Conservation (phyloP, 2,329 filamentous ascomycete species). For the Cordyceps militaris region DNA sequence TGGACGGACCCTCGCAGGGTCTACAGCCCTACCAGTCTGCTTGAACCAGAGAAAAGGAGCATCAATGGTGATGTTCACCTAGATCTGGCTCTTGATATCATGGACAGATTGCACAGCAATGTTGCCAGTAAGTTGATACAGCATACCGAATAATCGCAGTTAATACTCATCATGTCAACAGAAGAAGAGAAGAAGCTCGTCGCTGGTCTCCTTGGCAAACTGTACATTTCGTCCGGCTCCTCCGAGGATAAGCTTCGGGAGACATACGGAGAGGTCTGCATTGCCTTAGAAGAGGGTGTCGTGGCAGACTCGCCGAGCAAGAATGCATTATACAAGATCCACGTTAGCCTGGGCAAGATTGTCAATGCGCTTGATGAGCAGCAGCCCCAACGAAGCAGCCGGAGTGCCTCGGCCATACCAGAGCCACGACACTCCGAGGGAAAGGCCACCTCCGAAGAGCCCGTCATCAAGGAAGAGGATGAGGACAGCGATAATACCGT, state of each 20-base stretch:
- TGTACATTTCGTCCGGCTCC: constrained; percentile 66
- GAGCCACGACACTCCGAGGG: constrained; percentile 30
- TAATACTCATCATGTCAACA: constrained; percentile 30
- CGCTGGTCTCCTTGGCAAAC: constrained; percentile 70
- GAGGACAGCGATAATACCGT: constrained; percentile 31
- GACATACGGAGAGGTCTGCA: constrained; percentile 50
- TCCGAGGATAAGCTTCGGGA: constrained; percentile 51
- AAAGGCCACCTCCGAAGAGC: constrained; percentile 34
- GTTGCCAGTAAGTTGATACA: constrained; percentile 53
- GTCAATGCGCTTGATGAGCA: constrained; percentile 51
- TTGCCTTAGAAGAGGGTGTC: constrained; percentile 56
- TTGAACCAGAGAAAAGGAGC: constrained; percentile 53
- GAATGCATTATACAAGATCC: constrained; percentile 62
- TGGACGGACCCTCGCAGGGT: constrained; percentile 92
- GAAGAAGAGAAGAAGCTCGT: constrained; percentile 83
- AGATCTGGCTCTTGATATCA: constrained; percentile 66
- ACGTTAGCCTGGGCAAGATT: constrained; percentile 60
- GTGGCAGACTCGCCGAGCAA: constrained; percentile 53
- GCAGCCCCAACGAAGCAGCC: constrained; percentile 34
- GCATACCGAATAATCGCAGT: neutral
- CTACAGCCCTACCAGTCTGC: constrained; percentile 43
- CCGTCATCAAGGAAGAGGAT: constrained; percentile 43
- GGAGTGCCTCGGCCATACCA: constrained; percentile 34
- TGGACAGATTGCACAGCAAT: constrained; percentile 64
- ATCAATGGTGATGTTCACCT: constrained; percentile 75